Base-by-base conservation (phyloP, 1,139 yeast species). In the Magnusiomyces fungicola region DNA sequence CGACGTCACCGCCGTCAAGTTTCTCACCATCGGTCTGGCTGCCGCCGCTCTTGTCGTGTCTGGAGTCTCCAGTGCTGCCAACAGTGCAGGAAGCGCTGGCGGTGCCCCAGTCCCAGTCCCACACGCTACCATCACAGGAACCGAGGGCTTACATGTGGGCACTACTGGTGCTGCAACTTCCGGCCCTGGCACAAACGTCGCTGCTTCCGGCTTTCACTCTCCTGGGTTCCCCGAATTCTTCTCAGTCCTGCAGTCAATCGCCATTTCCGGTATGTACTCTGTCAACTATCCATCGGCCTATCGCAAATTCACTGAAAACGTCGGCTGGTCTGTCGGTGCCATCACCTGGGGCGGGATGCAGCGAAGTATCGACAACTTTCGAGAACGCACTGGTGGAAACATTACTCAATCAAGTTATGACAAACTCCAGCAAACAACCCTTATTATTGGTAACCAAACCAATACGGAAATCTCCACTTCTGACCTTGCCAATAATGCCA, bases 291-390 rank as follows among this genome's bases (percentile, higher is more conserved):
- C 70, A 6, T 49, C 55, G 3, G 61, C 65, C 1, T 66, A 65
- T 48, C 54, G 62, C 38, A 53, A 59, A 33, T 66, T 66, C 47
- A 50, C 67, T 7, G 58, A 60, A 33, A 66, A 67, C 51, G 57
- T 66, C 38, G 67, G 64, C 18, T 66, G 70, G 70, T 56, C 64
- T 12, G 50, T 57, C 14, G 67, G 67, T 5, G 54, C 62, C 45
- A 56, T 65, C 29, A 56, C 64, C 12, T 66, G 69, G 68, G 50
- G 48, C 12, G 60, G 59, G 2, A 50, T 66, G 57, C 69, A 66
- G 55, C 42, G 37, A 9, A 50, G 58, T 18, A 62, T 66, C 47
- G 69, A 66, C 53, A 45, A 43, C 22, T 52, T 66, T 39, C 52
- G 70, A 18, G 45, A 49, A 9, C 43, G 49, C 18, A 64, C 69